Evolutionary conservation across 768 basidiomycete species (phyloP), one percentile per base, ranked within the genome.

Genomic region (Lentinula sp.): DNA sequence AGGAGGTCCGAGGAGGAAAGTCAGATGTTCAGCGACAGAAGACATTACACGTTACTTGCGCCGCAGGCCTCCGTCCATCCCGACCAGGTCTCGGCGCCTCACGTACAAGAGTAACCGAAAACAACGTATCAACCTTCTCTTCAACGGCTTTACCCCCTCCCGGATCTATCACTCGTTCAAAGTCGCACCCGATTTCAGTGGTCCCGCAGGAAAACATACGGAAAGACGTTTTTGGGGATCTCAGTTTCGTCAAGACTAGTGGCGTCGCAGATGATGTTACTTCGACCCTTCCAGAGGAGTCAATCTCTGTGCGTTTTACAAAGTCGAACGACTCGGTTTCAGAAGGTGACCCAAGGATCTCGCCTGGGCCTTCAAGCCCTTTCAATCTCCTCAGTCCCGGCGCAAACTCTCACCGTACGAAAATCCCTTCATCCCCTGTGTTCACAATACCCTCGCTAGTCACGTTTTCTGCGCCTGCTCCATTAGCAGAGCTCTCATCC

Each of bases 191-290:
- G 10, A 56, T 42, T 23, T 40, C 55, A 18, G 11, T 28, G 28
- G 28, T 37, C 7, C 46, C 34, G 0, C 32, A 21, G 15, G 57
- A 59, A 28, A 59, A 59, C 15, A 21, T 16, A 13, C 45, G 57
- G 34, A 59, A 37, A 32, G 57, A 49, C 2, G 46, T 59, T 9
- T 59, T 59, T 11, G 57, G 57, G 13, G 57, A 59, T 18, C 48
- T 59, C 3, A 56, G 55, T 45, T 56, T 56, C 55, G 55, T 32
- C 55, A 56, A 56, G 23, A 28, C n/a, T 55, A 8, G 34, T 18
- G 52, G 49, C 23, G 31, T 31, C 13, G 15, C 49, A 9, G 32
- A 8, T 32, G 5, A 3, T 50, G 31, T 50, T 8, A 23, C 49
- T 1, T 18, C 31, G 9, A 5, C 31, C 32, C 4, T 35, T 51